Conservation (phyloP, 768 basidiomycete species). For the Kwoniella bestiolae region DNA sequence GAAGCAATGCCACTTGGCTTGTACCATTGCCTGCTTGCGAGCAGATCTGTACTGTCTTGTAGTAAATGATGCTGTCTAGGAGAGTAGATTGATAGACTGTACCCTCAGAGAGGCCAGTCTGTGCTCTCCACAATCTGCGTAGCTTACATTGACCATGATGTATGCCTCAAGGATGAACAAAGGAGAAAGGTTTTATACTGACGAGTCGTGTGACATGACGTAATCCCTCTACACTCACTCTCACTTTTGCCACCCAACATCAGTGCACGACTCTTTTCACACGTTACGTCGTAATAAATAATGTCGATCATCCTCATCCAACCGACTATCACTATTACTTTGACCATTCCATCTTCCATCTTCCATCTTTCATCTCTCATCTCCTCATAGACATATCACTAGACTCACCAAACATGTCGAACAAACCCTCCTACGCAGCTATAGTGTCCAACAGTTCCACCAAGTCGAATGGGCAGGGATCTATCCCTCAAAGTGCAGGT, state of each 20-base stretch:
- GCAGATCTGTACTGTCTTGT: no score
- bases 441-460: slow-evolving; percentile 2
- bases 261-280: no score
- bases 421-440: slow-evolving; percentile 26
- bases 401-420: slow-evolving; percentile 6
- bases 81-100: no score
- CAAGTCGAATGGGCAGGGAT: background rate
- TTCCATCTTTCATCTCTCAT: background rate
- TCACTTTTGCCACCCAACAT: slow-evolving; percentile 1
- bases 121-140: no score
- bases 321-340: background rate
- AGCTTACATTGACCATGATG: no score
- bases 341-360: background rate
- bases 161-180: no score
- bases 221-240: background rate
- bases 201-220: slow-evolving; percentile 11
- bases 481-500: background rate
- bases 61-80: no score
- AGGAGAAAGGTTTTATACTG: no score
- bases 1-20: no score
- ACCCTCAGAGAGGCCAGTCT: no score
- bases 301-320: background rate
- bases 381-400: background rate
- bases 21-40: no score
- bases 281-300: no score